Evolutionary conservation across 2,329 filamentous ascomycete species (phyloP).

Genomic region (Penicillium sp.): DNA sequence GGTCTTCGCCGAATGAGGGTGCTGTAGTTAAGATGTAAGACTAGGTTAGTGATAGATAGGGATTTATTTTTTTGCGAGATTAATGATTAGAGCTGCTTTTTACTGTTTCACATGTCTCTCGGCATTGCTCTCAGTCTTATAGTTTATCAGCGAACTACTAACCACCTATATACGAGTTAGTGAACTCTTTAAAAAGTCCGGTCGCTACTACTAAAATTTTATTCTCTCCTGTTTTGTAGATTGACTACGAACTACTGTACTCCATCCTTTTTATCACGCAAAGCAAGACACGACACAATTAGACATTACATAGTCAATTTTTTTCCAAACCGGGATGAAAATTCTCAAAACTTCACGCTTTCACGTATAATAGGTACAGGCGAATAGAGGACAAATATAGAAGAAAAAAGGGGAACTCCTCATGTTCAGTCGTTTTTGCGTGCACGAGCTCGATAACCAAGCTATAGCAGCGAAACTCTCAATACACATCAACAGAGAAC

Average conservation of each 20-base stretch:
- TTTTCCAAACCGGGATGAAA: slow-evolving; percentile 12
- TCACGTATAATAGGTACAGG: slow-evolving; percentile 24
- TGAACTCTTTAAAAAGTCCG: neutral
- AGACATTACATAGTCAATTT: slow-evolving; percentile 8
- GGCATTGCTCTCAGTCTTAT: neutral
- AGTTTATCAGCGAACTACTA: neutral
- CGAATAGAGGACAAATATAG: slow-evolving; percentile 18
- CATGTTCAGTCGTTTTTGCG: slow-evolving; percentile 26
- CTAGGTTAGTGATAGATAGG: neutral
- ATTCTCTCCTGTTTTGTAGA: neutral
- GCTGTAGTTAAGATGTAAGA: slow-evolving; percentile 2
- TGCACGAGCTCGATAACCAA: slow-evolving; percentile 21
- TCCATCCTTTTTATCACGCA: neutral
- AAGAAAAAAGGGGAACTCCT: slow-evolving; percentile 27
- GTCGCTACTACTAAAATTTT: neutral
- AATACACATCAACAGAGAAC: slow-evolving; percentile 25
- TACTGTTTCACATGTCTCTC: neutral
- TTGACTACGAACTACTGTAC: neutral
- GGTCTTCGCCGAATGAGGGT: slow-evolving; percentile 17
- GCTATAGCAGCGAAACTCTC: slow-evolving; percentile 12
- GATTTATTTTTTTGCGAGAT: neutral
- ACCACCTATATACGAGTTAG: neutral
- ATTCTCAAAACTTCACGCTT: slow-evolving; percentile 14
- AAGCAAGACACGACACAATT: neutral
- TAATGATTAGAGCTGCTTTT: neutral